Evolutionary conservation across 257 asterid genomes (phyloP), one percentile per base, ranked within the genome.

Genomic region (Lavandula angustifolia): DNA sequence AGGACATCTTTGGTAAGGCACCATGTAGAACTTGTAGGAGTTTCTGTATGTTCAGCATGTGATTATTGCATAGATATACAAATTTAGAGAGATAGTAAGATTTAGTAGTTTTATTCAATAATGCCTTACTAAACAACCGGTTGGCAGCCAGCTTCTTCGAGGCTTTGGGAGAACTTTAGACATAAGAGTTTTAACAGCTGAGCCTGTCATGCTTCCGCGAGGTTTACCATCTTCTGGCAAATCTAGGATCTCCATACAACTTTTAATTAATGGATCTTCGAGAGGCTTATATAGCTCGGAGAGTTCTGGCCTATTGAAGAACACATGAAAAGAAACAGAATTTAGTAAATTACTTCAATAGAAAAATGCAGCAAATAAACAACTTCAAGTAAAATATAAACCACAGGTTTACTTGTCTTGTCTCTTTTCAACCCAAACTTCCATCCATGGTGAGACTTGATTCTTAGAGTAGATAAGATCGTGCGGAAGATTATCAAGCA

Each of bases 401-500:
- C 47, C 37, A 47, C 37, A 6, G 65, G 33, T 22, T 64, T 75
- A 88, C 98, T 83, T 76, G 51, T 81, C 85, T 34, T 69, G 76
- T 71, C 65, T 72, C 68, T 85, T 94, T 75, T 81, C 87, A 61
- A 90, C 92, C 96, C 96, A 94, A 46, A 94, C 99, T 76, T 94
- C 99, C 95, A 73, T 82, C 99, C 99, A 94, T 35, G 95, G 75
- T 11, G 97, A 83, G 50, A 80, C 87, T 82, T 94, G 99, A 80
- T 75, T 70, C 74, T 75, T 75, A 27, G 99, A 86, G 84, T 85
- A 81, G 75, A 90, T 79, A 70, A 94, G 92, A 76, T 94, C 99
- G 38, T 94, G 99, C 13, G 97, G 97, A 73, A 94, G 99, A 86
- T 94, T 94, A 87, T 94, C 99, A 70, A 94, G 97, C 54, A 94